A percentile compares a stretch with the other conserved stretches of the same genome.
These are phyloP conservation scores for Gastrolobium bilobum DNA, from an alignment of 306 rosid species.

Conservation along the genomic window DNA sequence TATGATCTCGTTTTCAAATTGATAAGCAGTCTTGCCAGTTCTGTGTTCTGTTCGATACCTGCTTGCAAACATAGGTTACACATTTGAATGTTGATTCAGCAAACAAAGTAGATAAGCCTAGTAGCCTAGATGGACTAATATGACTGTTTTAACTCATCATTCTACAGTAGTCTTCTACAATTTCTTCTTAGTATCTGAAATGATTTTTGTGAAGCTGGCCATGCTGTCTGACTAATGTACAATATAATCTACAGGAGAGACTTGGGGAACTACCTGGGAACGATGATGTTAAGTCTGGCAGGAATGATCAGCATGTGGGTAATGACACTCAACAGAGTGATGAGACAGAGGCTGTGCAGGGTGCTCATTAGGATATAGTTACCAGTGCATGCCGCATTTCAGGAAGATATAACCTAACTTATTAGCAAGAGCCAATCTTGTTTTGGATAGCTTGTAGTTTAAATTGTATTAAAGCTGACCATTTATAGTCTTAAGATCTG, in stretches of 20 bases:
- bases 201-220: constrained; percentile 29
- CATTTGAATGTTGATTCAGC: constrained; percentile 4
- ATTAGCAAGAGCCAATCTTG: constrained; percentile 65
- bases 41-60: background rate
- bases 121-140: background rate
- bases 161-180: background rate
- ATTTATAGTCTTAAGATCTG: constrained; percentile 59
- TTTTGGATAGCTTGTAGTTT: constrained; percentile 70
- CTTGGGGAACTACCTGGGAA: constrained; percentile 78
- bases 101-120: background rate
- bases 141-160: background rate
- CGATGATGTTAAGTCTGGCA: constrained; percentile 64
- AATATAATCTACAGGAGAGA: constrained; percentile 71
- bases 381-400: constrained; percentile 51
- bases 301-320: constrained; percentile 60
- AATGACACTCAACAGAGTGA: constrained; percentile 67
- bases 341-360: constrained; percentile 59
- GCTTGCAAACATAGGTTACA: background rate
- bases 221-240: constrained; percentile 16
- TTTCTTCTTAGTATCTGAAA: constrained; percentile 8
- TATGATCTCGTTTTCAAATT: constrained; percentile 20
- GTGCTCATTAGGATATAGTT: constrained; percentile 62
- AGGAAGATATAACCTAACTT: constrained; percentile 81
- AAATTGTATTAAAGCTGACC: constrained; percentile 51
- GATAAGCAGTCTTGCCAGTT: background rate